Evolutionary conservation across 2,329 filamentous ascomycete genomes (phyloP).

Genomic region (Rugonectria rugulosa): DNA sequence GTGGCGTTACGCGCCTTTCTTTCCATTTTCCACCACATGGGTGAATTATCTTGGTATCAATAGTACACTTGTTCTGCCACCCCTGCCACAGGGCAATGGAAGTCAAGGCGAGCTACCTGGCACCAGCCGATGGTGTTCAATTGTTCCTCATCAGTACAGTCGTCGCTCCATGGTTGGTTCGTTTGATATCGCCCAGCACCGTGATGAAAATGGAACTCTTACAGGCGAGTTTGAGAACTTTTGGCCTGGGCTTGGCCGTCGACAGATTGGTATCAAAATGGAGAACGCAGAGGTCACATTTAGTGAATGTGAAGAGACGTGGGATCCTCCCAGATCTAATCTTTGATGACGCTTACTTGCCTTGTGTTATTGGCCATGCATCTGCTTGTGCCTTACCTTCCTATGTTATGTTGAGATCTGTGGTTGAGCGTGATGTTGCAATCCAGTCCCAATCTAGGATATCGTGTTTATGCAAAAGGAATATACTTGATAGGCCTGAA

Average conservation of each 20-base stretch:
- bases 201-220: constrained; percentile 30
- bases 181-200: constrained; percentile 55
- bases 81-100: constrained; percentile 51
- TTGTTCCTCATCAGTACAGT: constrained; percentile 43
- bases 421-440: no score
- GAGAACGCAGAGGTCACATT: constrained; percentile 45
- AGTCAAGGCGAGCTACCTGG: constrained; percentile 53
- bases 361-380: background rate
- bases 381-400: background rate
- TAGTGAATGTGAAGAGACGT: constrained; percentile 37
- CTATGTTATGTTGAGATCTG: background rate
- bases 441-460: no score
- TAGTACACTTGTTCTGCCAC: constrained; percentile 55
- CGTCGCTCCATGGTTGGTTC: constrained; percentile 50
- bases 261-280: constrained; percentile 53
- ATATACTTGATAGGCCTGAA: no score
- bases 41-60: constrained; percentile 52
- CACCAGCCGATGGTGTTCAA: constrained; percentile 55
- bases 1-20: constrained; percentile 50
- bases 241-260: constrained; percentile 55
- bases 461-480: no score
- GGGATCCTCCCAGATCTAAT: constrained; percentile 38
- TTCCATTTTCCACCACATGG: constrained; percentile 52
- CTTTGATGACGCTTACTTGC: constrained; percentile 23
- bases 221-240: constrained; percentile 49